A percentile compares a stretch with the other conserved stretches of the same genome.
These are phyloP conservation scores for Fusarium nodosum DNA, from an alignment of 2,329 filamentous ascomycete genomes.

Conservation along the genomic window DNA sequence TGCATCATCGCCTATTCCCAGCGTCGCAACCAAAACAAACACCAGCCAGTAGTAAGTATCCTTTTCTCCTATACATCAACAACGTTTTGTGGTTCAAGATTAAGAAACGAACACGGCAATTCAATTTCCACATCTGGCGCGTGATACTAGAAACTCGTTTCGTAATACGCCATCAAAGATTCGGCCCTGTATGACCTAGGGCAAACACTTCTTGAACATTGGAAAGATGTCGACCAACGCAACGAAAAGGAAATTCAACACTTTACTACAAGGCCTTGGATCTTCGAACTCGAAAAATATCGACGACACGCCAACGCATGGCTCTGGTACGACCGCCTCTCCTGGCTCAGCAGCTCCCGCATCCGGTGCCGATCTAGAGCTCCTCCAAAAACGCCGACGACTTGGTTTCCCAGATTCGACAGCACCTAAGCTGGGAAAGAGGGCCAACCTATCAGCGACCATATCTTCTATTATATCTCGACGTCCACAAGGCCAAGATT, in stretches of 20 bases:
- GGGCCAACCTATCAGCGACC: constrained; percentile 41
- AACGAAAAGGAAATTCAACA: constrained; percentile 88
- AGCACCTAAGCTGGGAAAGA: constrained; percentile 50
- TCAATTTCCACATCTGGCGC: not conserved
- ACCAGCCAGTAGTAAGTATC: not conserved
- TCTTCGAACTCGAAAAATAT: constrained; percentile 52
- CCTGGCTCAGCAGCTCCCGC: constrained; percentile 27
- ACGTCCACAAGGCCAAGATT: constrained; percentile 43
- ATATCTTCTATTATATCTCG: constrained; percentile 47
- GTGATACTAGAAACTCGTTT: not conserved
- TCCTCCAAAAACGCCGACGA: constrained; percentile 67
- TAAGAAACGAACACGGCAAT: not conserved
- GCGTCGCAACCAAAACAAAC: constrained; percentile 35
- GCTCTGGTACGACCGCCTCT: constrained; percentile 27
- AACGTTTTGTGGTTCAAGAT: not conserved
- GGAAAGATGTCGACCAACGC: constrained; percentile 70
- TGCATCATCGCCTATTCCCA: constrained; percentile 28
- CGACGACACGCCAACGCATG: constrained; percentile 13
- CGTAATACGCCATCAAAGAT: not conserved
- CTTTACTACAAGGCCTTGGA: constrained; percentile 76
- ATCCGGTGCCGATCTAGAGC: constrained; percentile 54
- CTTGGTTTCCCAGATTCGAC: constrained; percentile 61
- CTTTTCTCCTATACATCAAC: not conserved
- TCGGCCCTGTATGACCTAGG: not conserved
- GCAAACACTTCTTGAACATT: not conserved